phyloP scores from a whole-genome alignment of 2,329 filamentous ascomycete genomes.

The Aureobasidium uvarum region DNA sequence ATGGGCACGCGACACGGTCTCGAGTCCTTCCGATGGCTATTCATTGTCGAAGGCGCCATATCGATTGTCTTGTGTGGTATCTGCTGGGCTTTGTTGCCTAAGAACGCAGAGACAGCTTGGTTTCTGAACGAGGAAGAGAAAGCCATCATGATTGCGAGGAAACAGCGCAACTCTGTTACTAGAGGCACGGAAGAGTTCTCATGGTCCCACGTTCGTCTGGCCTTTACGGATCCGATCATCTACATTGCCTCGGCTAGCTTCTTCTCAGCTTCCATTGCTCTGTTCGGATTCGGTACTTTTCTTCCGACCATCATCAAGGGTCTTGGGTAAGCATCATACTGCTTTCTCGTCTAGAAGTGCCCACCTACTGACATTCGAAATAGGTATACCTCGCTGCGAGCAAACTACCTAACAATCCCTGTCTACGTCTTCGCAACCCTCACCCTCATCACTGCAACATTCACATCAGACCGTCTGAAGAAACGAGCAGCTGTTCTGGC shows the following conservation, averaged over 20 bases:
- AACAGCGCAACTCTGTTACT: constrained; percentile 35
- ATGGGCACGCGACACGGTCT: constrained; percentile 34
- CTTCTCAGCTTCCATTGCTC: constrained; percentile 39
- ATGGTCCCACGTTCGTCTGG: constrained; percentile 36
- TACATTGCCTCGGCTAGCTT: constrained; percentile 36
- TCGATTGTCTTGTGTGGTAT: constrained; percentile 23
- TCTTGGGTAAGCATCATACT: constrained; percentile 33
- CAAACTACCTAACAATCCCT: constrained; percentile 42
- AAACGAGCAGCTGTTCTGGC: constrained; percentile 37
- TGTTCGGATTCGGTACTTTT: constrained; percentile 40
- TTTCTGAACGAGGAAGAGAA: constrained; percentile 33
- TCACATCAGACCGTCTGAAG: constrained; percentile 28
- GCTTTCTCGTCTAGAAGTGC: too few relatives aligned
- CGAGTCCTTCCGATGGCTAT: constrained; percentile 32
- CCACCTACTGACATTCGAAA: not conserved
- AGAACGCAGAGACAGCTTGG: constrained; percentile 33
- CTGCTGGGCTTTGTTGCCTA: constrained; percentile 33
- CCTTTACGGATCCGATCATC: constrained; percentile 38
- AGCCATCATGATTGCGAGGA: constrained; percentile 33
- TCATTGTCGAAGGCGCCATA: constrained; percentile 29
- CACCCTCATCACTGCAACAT: constrained; percentile 19
- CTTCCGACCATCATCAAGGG: constrained; percentile 41
- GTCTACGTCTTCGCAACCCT: constrained; percentile 37
- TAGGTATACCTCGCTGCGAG: constrained; percentile 32
- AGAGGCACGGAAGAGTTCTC: constrained; percentile 37